Percentiles rank a stretch among this genome's conserved stretches.
phyloP scores from a whole-genome alignment of 225 moss, liverwort and hornwort species.

The Polytrichum formosum region DNA sequence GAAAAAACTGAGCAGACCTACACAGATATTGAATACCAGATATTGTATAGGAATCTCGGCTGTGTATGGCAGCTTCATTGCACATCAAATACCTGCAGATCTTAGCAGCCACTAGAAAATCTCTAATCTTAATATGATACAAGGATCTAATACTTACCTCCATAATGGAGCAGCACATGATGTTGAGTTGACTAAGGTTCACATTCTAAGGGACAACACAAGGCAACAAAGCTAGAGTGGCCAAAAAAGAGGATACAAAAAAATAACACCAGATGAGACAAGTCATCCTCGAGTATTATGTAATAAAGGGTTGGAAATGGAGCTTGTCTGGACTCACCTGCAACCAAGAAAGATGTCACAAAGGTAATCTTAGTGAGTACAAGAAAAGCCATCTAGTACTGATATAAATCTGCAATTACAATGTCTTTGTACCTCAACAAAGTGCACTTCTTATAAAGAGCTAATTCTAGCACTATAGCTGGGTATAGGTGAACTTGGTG shows the following conservation, averaged over 20 bases:
- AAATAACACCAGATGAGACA: neutral
- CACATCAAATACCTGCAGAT: conserved; percentile 5
- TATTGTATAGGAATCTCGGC: conserved; percentile 3
- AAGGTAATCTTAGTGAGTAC: conserved; percentile 23
- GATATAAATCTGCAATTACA: neutral
- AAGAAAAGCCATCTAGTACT: conserved; percentile 1
- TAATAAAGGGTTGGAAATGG: conserved; percentile 8
- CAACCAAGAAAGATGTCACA: conserved; percentile 27
- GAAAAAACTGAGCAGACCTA: conserved; percentile 5
- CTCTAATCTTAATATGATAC: conserved; percentile 3
- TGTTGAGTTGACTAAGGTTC: conserved; percentile 5
- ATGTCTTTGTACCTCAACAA: neutral
- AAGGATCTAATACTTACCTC: conserved; percentile 20
- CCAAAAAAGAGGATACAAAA: neutral
- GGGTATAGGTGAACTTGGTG: conserved; percentile 2
- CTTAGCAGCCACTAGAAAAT: conserved; percentile 16
- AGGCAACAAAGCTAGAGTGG: conserved; percentile 8
- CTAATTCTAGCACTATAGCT: too few relatives aligned
- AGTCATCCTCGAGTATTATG: conserved; percentile 3
- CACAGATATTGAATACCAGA: conserved; percentile 4
- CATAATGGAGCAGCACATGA: conserved; percentile 26
- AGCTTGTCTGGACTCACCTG: conserved; percentile 45
- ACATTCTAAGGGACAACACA: conserved; percentile 2
- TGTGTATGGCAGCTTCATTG: neutral
- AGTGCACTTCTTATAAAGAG: too few relatives aligned